Base-by-base conservation (phyloP, 176 grass and related monocot species). In the Carex myosuroides region DNA sequence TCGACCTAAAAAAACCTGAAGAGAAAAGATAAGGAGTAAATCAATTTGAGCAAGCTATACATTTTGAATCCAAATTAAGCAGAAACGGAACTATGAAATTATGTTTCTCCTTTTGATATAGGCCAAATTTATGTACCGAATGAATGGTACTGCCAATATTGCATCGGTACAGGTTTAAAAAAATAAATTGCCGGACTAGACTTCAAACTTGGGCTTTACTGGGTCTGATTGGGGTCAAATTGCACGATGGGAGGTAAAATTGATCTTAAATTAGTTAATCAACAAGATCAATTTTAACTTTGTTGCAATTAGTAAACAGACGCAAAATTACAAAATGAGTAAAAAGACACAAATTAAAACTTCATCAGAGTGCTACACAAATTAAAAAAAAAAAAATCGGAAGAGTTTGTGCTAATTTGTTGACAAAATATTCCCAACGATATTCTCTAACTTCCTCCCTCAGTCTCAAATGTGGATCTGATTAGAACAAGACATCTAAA, bases 1-100 rank as follows among this genome's bases (percentile, higher is more conserved):
- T 79, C 61, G 41, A 84, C 37, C 50, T 66, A 54, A n/a, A 70
- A 70, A 13, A 61, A 58, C 16, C 84, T 79, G 56, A 22, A 67
- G 48, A 62, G 6, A 63, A 26, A 78, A 21, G 13, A 7, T 62
- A 75, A 75, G n/a, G 7, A 24, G 21, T 29, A 75, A 75, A 75
- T 53, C 20, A 53, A 75, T 73, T 22, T 73, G 70, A 50, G 70
- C 42, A 73, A 73, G n/a, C 10, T 52, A 73, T 24, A 52, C n/a
- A 13, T 50, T 52, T 60, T n/a, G 16, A 58, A 58, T 14, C 16
- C 59, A 61, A 61, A 22, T 8, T n/a, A 61, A 61, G n/a, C 17
- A 35, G 2, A 35, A 4, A 35, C 3, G 3, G 33, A 35, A 35
- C 33, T 35, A 35, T 35, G 33, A 35, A 35, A 35, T 35, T 35